A percentile compares a stretch with the other conserved stretches of the same genome.
Conservation (phyloP, 1,284 basidiomycete genomes). For the Agroathelia rolfsii region DNA sequence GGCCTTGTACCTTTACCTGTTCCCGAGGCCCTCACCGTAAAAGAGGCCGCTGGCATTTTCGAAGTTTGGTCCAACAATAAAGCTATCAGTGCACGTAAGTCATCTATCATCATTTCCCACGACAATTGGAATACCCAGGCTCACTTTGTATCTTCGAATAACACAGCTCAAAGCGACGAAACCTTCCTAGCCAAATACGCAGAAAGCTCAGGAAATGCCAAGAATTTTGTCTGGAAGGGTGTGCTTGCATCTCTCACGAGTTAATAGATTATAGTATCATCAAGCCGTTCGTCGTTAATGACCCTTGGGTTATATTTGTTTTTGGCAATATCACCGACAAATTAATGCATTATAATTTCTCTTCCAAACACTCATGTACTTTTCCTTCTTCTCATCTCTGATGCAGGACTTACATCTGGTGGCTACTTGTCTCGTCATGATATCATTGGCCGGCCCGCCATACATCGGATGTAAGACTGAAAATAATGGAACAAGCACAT, state of each 20-base stretch:
- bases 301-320: no score
- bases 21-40: conserved; percentile 44
- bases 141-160: conserved; percentile 8
- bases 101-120: conserved; percentile 4
- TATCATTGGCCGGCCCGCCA: no score
- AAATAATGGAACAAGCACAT: no score
- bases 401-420: no score
- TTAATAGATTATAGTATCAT: no score
- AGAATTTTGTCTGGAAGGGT: conserved; percentile 69
- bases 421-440: no score
- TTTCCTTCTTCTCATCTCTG: no score
- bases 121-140: background rate
- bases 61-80: conserved; percentile 59
- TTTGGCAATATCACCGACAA: no score
- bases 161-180: conserved; percentile 46
- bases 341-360: no score
- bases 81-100: conserved; percentile 39
- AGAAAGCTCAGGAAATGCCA: conserved; percentile 62
- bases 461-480: no score
- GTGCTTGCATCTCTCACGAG: conserved; percentile 31
- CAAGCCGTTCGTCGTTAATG: no score
- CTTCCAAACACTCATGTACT: no score
- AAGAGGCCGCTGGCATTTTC: conserved; percentile 59
- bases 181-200: conserved; percentile 64
- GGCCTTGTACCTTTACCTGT: conserved; percentile 47